phyloP scores from a whole-genome alignment of 73 alveolate species.

The Paramecium octaurelia region DNA sequence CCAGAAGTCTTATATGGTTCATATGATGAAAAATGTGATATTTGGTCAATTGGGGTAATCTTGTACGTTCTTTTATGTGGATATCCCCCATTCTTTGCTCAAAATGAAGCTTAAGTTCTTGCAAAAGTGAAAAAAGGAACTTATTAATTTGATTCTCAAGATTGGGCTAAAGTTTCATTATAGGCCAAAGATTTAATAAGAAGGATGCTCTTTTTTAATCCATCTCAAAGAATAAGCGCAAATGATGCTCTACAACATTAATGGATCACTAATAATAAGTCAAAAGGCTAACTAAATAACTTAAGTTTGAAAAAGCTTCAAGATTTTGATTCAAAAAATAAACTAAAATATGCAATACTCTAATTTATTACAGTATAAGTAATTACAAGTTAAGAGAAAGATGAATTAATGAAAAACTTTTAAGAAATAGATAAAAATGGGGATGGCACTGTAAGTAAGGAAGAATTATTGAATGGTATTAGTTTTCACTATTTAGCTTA shows the following conservation, averaged over 20 bases:
- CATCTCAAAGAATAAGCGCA: constrained; percentile 50
- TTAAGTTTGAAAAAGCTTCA: not conserved
- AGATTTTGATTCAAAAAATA: constrained; percentile 49
- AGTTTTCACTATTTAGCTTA: not conserved
- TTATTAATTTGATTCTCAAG: constrained; percentile 30
- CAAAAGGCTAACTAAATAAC: constrained; percentile 11
- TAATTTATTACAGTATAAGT: constrained; percentile 31
- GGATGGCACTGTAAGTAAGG: constrained; percentile 45
- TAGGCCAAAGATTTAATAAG: constrained; percentile 61
- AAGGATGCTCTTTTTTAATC: constrained; percentile 42
- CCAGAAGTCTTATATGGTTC: constrained; percentile 66
- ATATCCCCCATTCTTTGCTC: constrained; percentile 62
- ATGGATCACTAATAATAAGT: constrained; percentile 29
- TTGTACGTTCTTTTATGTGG: constrained; percentile 67
- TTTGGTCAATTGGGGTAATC: constrained; percentile 70
- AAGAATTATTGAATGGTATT: not conserved
- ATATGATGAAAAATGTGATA: constrained; percentile 71
- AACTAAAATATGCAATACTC: constrained; percentile 26
- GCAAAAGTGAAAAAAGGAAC: constrained; percentile 37
- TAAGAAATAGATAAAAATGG: constrained; percentile 44
- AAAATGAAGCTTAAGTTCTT: constrained; percentile 43
- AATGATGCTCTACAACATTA: constrained; percentile 28
- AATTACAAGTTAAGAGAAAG: not conserved
- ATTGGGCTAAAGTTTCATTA: constrained; percentile 44
- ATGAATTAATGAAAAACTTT: constrained; percentile 19